Evolutionary conservation across 495 filamentous ascomycete species (phyloP), one percentile per base, ranked within the genome.

Genomic region (Penicillium arizonense): DNA sequence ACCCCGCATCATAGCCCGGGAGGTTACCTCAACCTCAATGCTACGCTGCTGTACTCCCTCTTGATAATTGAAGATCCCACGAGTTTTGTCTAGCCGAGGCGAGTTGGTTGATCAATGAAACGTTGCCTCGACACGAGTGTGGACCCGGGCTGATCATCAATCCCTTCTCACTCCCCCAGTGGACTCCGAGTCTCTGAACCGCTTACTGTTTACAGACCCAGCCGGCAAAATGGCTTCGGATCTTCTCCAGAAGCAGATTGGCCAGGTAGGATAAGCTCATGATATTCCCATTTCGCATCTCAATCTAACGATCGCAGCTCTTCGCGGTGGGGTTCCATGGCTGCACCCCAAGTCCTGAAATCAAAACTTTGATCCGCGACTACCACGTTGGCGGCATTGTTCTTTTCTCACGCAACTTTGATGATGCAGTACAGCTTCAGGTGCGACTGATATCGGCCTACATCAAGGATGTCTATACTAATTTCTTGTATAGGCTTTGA

Each of bases 301-400:
- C 30, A 18, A 18, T 9, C 44, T 59, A 16, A 62, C 36, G 21
- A 39, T 45, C 44, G 7, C 41, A 80, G 77, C 68, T 80, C 28
- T 80, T 80, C 56, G 75, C 71, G 24, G 76, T 77, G 39, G 77
- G 77, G 11, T 77, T 80, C 35, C 71, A 80, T 50, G 75, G 73
- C 38, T 59, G 65, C 41, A 64, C 61, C 1, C 71, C 70, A 21
- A 77, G 71, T 53, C 59, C 70, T 3, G 76, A 78, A 51, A 73
- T 80, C 57, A 77, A 75, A 47, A 71, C 58, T 4, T 52, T 80
- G 47, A 78, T 80, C 41, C 68, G 59, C n/a, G 71, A 70, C 6
- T 73, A 77, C 55, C 70, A 70, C 41, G 47, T 80, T 5, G 77
- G 77, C 24, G 69, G 73, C 2, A 61, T 80, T 48, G 71, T 80